phyloP scores from a whole-genome alignment of 371 early-diverging fungal species.

The Parasitella parasitica region DNA sequence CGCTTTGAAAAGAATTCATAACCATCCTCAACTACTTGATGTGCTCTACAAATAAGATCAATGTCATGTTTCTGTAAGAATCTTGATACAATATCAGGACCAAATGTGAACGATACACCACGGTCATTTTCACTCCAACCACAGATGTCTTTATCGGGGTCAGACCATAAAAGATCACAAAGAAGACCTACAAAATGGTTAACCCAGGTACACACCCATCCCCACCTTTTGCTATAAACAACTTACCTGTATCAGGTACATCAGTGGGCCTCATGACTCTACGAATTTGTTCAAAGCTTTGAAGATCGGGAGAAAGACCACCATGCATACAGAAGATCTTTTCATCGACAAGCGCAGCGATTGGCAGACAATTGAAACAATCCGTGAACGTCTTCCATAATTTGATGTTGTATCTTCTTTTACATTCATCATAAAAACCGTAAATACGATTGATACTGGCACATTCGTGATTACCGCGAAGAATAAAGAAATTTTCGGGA shows the following conservation, averaged over 20 bases:
- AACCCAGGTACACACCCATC: too few relatives aligned
- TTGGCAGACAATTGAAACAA: constrained; percentile 97
- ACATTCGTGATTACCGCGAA: constrained; percentile 95
- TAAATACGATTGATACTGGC: constrained; percentile 94
- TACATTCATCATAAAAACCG: constrained; percentile 99
- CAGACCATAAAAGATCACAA: constrained; percentile 90
- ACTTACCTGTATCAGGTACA: constrained; percentile 81
- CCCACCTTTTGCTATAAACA: too few relatives aligned
- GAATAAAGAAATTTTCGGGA: constrained; percentile 94
- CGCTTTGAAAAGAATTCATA: constrained; percentile 98
- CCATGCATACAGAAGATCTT: constrained; percentile 99
- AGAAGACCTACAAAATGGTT: constrained; percentile 78
- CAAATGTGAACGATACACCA: constrained; percentile 96
- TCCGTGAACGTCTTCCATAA: constrained; percentile 98
- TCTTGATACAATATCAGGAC: constrained; percentile 80
- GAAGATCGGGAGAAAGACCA: constrained; percentile 92
- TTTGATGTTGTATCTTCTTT: constrained; percentile 91
- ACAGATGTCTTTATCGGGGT: constrained; percentile 69
- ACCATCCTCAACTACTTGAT: constrained; percentile 99
- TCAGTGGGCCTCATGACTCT: constrained; percentile 92
- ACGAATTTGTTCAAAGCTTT: constrained; percentile 92
- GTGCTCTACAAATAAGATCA: constrained; percentile 95
- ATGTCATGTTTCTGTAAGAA: constrained; percentile 91
- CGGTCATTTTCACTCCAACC: constrained; percentile 99
- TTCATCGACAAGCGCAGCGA: constrained; percentile 94